phyloP scores from a whole-genome alignment of 345 rosid genomes.

The Linum trigynum region DNA sequence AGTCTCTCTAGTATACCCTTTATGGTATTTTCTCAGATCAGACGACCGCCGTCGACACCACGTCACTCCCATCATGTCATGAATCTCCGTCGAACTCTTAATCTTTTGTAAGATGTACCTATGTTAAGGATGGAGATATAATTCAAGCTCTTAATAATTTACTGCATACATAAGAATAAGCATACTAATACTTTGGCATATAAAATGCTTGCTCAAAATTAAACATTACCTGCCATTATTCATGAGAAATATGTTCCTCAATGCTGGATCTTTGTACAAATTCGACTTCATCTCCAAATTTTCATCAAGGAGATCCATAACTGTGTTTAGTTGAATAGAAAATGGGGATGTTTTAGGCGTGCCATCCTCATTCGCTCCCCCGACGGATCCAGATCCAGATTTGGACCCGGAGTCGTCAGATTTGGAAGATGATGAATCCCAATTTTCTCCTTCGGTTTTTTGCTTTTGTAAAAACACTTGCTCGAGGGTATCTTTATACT shows the following conservation, averaged over 20 bases:
- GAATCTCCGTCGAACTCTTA: background rate
- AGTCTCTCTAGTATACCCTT: conserved; percentile 4
- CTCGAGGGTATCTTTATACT: conserved; percentile 16
- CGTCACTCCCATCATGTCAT: conserved; percentile 8
- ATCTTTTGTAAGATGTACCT: conserved; percentile 6
- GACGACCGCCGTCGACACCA: conserved; percentile 8
- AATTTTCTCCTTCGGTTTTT: background rate
- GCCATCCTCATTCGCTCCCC: conserved; percentile 14
- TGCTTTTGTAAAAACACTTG: conserved; percentile 12
- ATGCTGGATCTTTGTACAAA: conserved; percentile 5
- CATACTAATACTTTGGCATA: too few species aligned
- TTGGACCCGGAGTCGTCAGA: background rate
- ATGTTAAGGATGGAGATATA: too few species aligned
- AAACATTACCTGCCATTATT: background rate
- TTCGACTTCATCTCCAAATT: conserved; percentile 3
- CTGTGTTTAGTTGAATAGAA: background rate
- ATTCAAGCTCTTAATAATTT: too few species aligned
- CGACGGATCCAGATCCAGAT: background rate
- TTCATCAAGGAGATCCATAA: conserved; percentile 8
- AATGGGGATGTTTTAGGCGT: conserved; percentile 12
- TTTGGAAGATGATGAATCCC: background rate
- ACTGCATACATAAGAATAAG: too few species aligned
- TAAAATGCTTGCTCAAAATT: too few species aligned
- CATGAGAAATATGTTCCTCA: background rate
- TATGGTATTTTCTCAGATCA: conserved; percentile 7